Evolutionary conservation across 1,139 yeast species (phyloP).

Genomic region (Sugiyamaella novakii): DNA sequence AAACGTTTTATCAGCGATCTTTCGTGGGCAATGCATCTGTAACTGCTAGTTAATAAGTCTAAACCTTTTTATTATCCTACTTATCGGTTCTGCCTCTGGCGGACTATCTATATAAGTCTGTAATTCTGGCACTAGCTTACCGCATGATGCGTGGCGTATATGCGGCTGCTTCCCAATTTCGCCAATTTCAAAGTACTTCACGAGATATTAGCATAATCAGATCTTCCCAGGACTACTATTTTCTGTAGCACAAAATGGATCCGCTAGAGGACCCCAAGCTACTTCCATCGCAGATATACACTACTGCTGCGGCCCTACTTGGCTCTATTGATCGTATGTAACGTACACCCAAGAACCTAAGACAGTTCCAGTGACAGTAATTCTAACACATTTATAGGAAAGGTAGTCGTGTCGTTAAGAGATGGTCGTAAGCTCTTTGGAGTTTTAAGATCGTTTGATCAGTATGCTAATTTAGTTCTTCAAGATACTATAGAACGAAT

Average conservation of each 20-base stretch:
- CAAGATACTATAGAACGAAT: slow-evolving; percentile 91
- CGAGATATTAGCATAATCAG: no score
- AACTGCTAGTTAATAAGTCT: background rate
- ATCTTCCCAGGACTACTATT: no score
- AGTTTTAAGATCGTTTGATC: slow-evolving; percentile 91
- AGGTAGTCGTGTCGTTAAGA: slow-evolving; percentile 79
- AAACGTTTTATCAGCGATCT: slow-evolving; percentile 55
- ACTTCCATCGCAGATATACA: slow-evolving; percentile 68
- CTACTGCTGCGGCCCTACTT: slow-evolving; percentile 95
- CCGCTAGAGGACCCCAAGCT: slow-evolving; percentile 39
- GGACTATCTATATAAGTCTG: no score
- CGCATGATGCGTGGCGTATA: background rate
- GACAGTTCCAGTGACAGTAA: no score
- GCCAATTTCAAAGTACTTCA: background rate
- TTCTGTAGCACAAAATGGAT: slow-evolving; percentile 28
- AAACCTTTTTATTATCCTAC: background rate
- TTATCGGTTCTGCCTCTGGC: no score
- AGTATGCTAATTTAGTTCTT: slow-evolving; percentile 86
- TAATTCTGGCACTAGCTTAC: no score
- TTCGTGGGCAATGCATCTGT: slow-evolving; percentile 16
- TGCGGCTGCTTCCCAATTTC: background rate
- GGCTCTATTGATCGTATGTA: slow-evolving; percentile 83
- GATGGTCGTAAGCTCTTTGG: slow-evolving; percentile 92
- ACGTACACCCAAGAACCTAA: no score
- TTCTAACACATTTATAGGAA: slow-evolving; percentile 43